A percentile compares a stretch with the other conserved stretches of the same genome.
These are phyloP conservation scores for Fusarium sambucinum DNA, from an alignment of 2,329 filamentous ascomycete genomes.

Conservation along the genomic window DNA sequence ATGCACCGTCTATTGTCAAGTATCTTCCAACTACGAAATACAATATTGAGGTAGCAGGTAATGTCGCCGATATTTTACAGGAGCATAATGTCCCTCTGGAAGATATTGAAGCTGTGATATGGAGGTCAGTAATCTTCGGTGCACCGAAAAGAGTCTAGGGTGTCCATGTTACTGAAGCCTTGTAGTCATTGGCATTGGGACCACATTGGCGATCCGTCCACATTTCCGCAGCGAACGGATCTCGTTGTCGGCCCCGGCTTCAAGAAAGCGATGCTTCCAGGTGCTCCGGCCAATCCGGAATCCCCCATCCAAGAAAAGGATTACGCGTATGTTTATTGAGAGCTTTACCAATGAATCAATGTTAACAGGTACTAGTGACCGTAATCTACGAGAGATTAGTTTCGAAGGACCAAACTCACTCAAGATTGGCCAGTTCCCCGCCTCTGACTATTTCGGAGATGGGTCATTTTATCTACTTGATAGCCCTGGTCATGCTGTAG, in stretches of 20 bases:
- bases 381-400: conserved; percentile 47
- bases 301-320: conserved; percentile 53
- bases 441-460: conserved; percentile 58
- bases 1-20: conserved; percentile 42
- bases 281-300: conserved; percentile 57
- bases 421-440: conserved; percentile 54
- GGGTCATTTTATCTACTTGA: conserved; percentile 58
- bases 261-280: conserved; percentile 59
- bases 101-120: conserved; percentile 40
- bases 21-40: conserved; percentile 48
- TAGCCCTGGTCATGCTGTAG: conserved; percentile 56
- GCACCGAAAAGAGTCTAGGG: no score
- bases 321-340: conserved; percentile 43
- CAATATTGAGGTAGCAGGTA: conserved; percentile 44
- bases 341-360: no score
- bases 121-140: conserved; percentile 26
- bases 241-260: conserved; percentile 67
- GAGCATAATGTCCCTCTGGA: conserved; percentile 7
- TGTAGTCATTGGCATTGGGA: conserved; percentile 62
- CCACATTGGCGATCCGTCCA: conserved; percentile 63
- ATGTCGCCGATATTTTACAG: conserved; percentile 42
- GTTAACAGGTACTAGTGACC: conserved; percentile 1
- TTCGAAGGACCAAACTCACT: conserved; percentile 43
- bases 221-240: conserved; percentile 60
- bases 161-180: not conserved